Evolutionary conservation across 1,139 yeast genomes (phyloP).

Genomic region (Ogataea hybrid): DNA sequence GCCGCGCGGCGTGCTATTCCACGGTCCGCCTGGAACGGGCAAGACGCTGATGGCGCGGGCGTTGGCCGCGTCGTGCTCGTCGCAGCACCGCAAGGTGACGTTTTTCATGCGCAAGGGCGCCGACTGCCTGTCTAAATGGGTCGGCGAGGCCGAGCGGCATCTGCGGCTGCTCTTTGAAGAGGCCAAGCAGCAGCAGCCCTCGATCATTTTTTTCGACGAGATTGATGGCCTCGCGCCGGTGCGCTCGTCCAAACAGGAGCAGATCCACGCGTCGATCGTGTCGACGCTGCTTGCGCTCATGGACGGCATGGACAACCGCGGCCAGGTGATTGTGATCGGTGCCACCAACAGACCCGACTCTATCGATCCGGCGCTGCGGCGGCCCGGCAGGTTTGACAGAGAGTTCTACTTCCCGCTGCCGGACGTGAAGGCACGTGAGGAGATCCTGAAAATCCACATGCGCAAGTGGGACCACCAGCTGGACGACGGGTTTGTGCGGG

Average conservation of each 20-base stretch:
- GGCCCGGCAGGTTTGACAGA: conserved; percentile 97
- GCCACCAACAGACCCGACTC: conserved; percentile 99
- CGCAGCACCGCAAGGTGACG: conserved; percentile 78
- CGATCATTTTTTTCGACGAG: conserved; percentile 94
- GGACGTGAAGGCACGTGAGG: conserved; percentile 71
- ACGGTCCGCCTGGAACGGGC: conserved; percentile 99
- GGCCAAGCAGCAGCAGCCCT: conserved; percentile 94
- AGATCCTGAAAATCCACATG: conserved; percentile 82
- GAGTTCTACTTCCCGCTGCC: conserved; percentile 97
- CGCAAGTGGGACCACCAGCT: conserved; percentile 62
- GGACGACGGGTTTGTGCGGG: conserved; percentile 50
- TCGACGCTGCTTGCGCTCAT: conserved; percentile 90
- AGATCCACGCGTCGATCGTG: conserved; percentile 95
- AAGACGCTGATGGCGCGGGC: conserved; percentile 98
- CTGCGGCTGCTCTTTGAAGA: conserved; percentile 87
- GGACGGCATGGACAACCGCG: conserved; percentile 97
- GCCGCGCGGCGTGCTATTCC: conserved; percentile 96
- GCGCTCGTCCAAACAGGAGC: conserved; percentile 94
- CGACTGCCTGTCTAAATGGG: conserved; percentile 97
- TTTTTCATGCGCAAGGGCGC: conserved; percentile 99
- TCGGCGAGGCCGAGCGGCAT: conserved; percentile 98
- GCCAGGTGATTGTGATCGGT: conserved; percentile 97
- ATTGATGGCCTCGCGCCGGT: conserved; percentile 99
- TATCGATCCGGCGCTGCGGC: conserved; percentile 92
- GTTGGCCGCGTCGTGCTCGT: conserved; percentile 89